Percentiles rank a stretch among this genome's conserved stretches.
These are phyloP conservation scores for Arachnomyces sp. DNA, from an alignment of 2,329 filamentous ascomycete species.

Conservation along the genomic window DNA sequence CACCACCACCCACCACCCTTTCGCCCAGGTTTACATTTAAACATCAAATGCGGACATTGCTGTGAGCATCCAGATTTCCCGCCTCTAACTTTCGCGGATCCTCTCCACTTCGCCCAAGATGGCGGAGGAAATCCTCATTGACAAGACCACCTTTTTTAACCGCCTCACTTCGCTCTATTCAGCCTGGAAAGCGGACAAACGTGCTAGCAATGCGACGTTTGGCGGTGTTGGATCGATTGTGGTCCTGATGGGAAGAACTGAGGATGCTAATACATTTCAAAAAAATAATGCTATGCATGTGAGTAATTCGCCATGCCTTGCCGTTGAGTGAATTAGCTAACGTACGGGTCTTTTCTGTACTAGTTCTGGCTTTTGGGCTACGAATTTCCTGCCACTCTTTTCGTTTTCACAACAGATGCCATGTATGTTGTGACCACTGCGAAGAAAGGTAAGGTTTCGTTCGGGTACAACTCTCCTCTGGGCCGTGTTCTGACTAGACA, in stretches of 20 bases:
- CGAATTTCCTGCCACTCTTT: slow-evolving; percentile 92
- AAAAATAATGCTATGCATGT: slow-evolving; percentile 98
- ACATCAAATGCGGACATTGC: no score
- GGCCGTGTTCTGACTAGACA: neutral
- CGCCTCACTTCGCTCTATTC: slow-evolving; percentile 79
- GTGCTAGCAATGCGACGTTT: slow-evolving; percentile 76
- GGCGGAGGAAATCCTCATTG: slow-evolving; percentile 86
- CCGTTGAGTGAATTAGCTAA: neutral
- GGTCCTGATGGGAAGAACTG: slow-evolving; percentile 90
- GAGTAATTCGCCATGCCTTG: slow-evolving; percentile 32
- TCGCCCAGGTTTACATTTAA: neutral
- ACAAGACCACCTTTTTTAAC: slow-evolving; percentile 88
- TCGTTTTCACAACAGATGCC: slow-evolving; percentile 81
- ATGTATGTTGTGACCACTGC: slow-evolving; percentile 91
- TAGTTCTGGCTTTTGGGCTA: slow-evolving; percentile 98
- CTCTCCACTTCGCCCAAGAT: slow-evolving; percentile 31
- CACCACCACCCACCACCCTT: neutral
- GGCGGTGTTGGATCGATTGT: slow-evolving; percentile 79
- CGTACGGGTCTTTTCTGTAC: slow-evolving; percentile 13
- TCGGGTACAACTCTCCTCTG: neutral
- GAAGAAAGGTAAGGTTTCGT: slow-evolving; percentile 68
- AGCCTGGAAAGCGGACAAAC: slow-evolving; percentile 95
- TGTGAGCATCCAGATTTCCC: no score
- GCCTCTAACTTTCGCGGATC: neutral
- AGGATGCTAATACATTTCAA: slow-evolving; percentile 76